These are phyloP conservation scores for Ophiognomonia clavigignenti-juglandacearum DNA, from an alignment of 2,329 filamentous ascomycete genomes.

Conservation along the genomic window DNA sequence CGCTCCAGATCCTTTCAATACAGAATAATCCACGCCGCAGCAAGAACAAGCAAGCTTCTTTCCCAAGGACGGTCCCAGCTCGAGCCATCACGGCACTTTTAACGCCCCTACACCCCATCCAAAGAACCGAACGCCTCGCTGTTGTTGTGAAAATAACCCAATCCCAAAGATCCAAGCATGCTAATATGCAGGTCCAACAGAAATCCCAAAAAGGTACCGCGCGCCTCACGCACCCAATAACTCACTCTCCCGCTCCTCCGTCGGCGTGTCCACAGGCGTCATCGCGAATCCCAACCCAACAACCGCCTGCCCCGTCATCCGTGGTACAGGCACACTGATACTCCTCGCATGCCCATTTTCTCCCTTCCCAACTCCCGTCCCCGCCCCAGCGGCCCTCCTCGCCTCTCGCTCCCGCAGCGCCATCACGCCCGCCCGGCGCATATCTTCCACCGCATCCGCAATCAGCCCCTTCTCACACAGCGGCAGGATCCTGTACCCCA, in stretches of 20 bases:
- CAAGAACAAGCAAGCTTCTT: background rate
- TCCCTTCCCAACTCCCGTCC: background rate
- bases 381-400: background rate
- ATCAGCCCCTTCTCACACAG: constrained; percentile 53
- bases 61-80: background rate
- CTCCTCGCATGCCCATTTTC: constrained; percentile 31
- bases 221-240: background rate
- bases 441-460: constrained; percentile 56
- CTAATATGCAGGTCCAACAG: too few relatives aligned
- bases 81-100: too few relatives aligned
- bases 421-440: constrained; percentile 50
- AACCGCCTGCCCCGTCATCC: constrained; percentile 29
- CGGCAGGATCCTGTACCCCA: constrained; percentile 59
- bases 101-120: background rate
- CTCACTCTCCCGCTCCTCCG: constrained; percentile 19
- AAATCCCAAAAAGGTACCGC: too few relatives aligned
- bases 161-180: constrained; percentile 2
- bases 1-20: too few relatives aligned
- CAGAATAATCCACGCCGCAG: background rate
- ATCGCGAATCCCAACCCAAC: constrained; percentile 34
- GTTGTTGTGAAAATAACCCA: too few relatives aligned
- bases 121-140: constrained; percentile 15
- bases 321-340: constrained; percentile 24
- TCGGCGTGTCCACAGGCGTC: constrained; percentile 38
- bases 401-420: constrained; percentile 15